Evolutionary conservation across 768 basidiomycete species (phyloP).

Genomic region (Termitomyces sp.): DNA sequence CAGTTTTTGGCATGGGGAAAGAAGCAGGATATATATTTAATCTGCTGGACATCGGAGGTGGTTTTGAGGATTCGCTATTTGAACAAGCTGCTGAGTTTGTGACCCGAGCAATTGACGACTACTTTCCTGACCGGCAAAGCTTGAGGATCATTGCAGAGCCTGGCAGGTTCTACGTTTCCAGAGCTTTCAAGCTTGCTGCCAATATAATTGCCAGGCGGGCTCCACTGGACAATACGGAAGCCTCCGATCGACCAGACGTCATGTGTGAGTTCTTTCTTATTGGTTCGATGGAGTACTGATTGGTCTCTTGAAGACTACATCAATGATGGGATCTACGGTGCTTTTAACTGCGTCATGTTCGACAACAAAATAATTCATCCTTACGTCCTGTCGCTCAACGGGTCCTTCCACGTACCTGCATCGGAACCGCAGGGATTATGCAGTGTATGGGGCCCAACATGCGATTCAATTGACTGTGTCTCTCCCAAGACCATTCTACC

Average conservation of each 20-base stretch:
- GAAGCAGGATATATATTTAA: conserved; percentile 77
- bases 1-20: conserved; percentile 83
- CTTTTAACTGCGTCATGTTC: conserved; percentile 95
- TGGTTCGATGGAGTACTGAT: neutral
- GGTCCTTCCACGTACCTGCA: conserved; percentile 53
- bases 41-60: conserved; percentile 92
- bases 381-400: conserved; percentile 64
- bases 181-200: conserved; percentile 86
- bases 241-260: conserved; percentile 41
- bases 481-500: conserved; percentile 60
- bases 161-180: conserved; percentile 89
- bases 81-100: conserved; percentile 73
- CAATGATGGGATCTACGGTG: conserved; percentile 98
- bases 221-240: conserved; percentile 31
- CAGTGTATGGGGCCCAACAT: conserved; percentile 98
- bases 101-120: conserved; percentile 61
- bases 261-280: conserved; percentile 72
- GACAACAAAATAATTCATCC: conserved; percentile 92
- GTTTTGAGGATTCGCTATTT: conserved; percentile 88
- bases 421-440: conserved; percentile 40
- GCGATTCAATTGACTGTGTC: conserved; percentile 96
- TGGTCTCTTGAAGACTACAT: conserved; percentile 72
- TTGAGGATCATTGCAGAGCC: conserved; percentile 95
- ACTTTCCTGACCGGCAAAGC: conserved; percentile 71
- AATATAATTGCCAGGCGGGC: conserved; percentile 90